These are phyloP conservation scores for Yamadazyma trypodendri DNA, from an alignment of 1,139 yeast species.

Conservation along the genomic window DNA sequence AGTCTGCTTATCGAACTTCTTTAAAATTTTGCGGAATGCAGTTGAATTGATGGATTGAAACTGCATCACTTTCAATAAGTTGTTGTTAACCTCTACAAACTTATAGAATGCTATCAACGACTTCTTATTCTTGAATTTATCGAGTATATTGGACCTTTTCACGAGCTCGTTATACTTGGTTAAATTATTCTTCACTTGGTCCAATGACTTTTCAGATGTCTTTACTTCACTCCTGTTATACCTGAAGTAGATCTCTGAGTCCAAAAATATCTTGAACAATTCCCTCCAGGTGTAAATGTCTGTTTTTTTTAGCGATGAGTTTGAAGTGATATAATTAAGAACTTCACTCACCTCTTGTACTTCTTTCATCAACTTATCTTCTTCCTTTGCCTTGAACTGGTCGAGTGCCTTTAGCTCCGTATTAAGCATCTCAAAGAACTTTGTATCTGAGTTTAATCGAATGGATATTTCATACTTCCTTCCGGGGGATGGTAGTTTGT, in stretches of 20 bases:
- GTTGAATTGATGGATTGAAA: constrained; percentile 62
- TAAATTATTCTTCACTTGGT: constrained; percentile 40
- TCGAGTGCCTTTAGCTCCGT: constrained; percentile 55
- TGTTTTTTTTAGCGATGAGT: constrained; percentile 32
- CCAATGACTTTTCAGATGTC: constrained; percentile 40
- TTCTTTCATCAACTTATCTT: constrained; percentile 39
- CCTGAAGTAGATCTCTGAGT: constrained; percentile 63
- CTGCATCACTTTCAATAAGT: constrained; percentile 55
- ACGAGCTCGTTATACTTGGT: constrained; percentile 45
- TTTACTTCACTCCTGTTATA: constrained; percentile 45
- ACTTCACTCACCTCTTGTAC: constrained; percentile 43
- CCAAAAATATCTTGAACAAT: constrained; percentile 62
- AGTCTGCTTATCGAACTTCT: constrained; percentile 75
- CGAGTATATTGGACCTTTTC: constrained; percentile 37
- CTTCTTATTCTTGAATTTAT: constrained; percentile 48
- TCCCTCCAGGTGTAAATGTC: constrained; percentile 75
- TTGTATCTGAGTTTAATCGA: constrained; percentile 41
- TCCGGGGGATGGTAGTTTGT: constrained; percentile 6
- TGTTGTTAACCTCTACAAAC: constrained; percentile 54
- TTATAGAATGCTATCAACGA: constrained; percentile 47
- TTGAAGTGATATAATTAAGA: constrained; percentile 36
- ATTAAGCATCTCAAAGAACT: constrained; percentile 59
- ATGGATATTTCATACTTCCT: constrained; percentile 33
- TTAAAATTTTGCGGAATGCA: constrained; percentile 66
- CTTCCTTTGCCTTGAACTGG: constrained; percentile 43